A percentile compares a stretch with the other conserved stretches of the same genome.
Evolutionary conservation across 1,284 basidiomycete species (phyloP).

Genomic region (Coniferiporia sulphurascens): DNA sequence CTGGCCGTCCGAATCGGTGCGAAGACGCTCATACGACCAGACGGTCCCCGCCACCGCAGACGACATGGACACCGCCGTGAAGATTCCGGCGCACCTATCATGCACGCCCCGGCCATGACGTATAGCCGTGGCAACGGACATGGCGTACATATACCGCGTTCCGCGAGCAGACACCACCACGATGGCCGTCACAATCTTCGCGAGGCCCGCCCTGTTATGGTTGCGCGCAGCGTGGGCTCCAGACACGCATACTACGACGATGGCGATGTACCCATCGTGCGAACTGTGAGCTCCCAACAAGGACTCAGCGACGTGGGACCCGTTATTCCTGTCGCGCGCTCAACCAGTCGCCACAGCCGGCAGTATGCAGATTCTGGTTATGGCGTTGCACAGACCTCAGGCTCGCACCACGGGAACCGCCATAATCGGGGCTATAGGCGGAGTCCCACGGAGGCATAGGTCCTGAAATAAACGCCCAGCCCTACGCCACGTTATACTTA

Average conservation of each 20-base stretch:
- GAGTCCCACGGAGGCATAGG: neutral
- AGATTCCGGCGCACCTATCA: neutral
- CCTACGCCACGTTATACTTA: too few species aligned
- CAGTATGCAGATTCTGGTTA: neutral
- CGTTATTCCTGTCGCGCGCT: conserved; percentile 6
- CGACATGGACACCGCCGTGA: neutral
- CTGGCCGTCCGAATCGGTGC: conserved; percentile 15
- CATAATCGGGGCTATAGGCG: conserved; percentile 1
- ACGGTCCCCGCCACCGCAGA: neutral
- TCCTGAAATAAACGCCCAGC: too few species aligned
- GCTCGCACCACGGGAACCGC: conserved; percentile 1
- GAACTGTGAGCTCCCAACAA: neutral
- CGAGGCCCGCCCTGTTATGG: neutral
- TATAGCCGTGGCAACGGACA: neutral
- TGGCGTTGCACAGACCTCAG: conserved; percentile 2
- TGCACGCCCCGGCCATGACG: neutral
- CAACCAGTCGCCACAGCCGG: neutral
- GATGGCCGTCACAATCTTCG: neutral
- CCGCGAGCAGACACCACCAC: neutral
- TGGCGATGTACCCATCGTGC: neutral
- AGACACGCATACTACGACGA: neutral
- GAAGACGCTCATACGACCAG: neutral
- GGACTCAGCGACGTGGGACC: neutral
- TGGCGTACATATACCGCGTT: neutral
- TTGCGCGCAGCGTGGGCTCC: neutral